phyloP scores from a whole-genome alignment of 2,329 filamentous ascomycete genomes.

The Talaromyces sp. region DNA sequence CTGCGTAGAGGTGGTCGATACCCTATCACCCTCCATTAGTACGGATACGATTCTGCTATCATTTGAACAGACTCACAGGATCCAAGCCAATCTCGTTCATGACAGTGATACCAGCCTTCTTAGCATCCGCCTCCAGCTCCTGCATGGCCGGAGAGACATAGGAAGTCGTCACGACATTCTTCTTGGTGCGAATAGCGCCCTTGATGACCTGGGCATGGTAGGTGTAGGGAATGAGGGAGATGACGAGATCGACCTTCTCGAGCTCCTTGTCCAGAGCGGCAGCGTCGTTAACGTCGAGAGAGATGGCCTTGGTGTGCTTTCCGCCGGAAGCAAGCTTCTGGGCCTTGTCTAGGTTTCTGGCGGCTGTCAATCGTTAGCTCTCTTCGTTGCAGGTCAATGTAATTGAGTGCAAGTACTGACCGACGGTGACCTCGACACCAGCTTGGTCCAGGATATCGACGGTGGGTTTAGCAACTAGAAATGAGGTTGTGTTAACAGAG shows the following conservation, averaged over 20 bases:
- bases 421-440: conserved; percentile 63
- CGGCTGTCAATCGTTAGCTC: conserved; percentile 55
- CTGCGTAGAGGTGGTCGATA: conserved; percentile 63
- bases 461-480: conserved; percentile 58
- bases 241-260: conserved; percentile 73
- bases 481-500: background rate
- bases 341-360: conserved; percentile 73
- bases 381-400: background rate
- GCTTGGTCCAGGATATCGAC: conserved; percentile 60
- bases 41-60: background rate
- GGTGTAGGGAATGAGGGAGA: conserved; percentile 85
- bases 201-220: conserved; percentile 88
- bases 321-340: conserved; percentile 71
- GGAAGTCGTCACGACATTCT: conserved; percentile 90
- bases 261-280: conserved; percentile 76
- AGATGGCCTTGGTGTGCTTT: conserved; percentile 69
- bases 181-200: conserved; percentile 87
- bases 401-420: conserved; percentile 40
- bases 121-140: conserved; percentile 76
- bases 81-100: conserved; percentile 90
- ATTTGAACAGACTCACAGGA: conserved; percentile 24
- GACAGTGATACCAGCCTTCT: conserved; percentile 90
- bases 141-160: conserved; percentile 92
- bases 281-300: conserved; percentile 77
- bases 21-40: conserved; percentile 20